phyloP scores from a whole-genome alignment of 768 basidiomycete species.

The Lactarius sanguifluus region DNA sequence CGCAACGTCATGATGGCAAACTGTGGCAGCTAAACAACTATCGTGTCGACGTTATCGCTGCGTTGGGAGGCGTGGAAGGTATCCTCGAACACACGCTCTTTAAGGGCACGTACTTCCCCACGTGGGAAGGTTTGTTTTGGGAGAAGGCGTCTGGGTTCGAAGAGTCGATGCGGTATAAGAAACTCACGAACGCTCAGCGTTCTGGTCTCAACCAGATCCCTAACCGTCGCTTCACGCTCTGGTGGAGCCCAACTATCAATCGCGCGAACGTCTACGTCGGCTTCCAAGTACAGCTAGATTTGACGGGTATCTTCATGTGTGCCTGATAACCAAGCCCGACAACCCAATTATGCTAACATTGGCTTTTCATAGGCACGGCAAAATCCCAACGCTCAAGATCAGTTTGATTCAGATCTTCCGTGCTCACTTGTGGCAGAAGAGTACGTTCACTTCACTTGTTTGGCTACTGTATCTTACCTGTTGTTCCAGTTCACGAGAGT shows the following conservation, averaged over 20 bases:
- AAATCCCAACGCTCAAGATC: constrained; percentile 97
- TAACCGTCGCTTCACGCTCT: constrained; percentile 97
- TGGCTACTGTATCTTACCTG: constrained; percentile 19
- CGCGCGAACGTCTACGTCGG: constrained; percentile 99
- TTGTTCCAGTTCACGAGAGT: constrained; percentile 71
- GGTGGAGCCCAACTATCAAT: constrained; percentile 99
- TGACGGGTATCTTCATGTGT: constrained; percentile 94
- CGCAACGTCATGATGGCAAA: constrained; percentile 94
- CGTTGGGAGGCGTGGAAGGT: constrained; percentile 92
- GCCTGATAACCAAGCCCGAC: constrained; percentile 4
- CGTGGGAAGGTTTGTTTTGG: constrained; percentile 99
- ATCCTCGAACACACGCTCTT: constrained; percentile 97
- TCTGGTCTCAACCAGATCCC: constrained; percentile 98
- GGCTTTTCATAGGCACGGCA: constrained; percentile 71
- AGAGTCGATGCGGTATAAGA: constrained; percentile 94
- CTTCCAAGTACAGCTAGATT: constrained; percentile 99
- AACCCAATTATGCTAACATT: constrained; percentile 15
- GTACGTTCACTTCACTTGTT: constrained; percentile 43
- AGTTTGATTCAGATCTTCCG: constrained; percentile 99
- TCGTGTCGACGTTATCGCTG: constrained; percentile 98
- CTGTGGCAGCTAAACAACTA: constrained; percentile 98
- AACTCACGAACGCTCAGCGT: constrained; percentile 96
- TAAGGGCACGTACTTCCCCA: constrained; percentile 97
- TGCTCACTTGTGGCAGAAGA: constrained; percentile 99
- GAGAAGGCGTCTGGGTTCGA: constrained; percentile 98